These are phyloP conservation scores for Leptographium procerum DNA, from an alignment of 2,329 filamentous ascomycete species.

Conservation along the genomic window DNA sequence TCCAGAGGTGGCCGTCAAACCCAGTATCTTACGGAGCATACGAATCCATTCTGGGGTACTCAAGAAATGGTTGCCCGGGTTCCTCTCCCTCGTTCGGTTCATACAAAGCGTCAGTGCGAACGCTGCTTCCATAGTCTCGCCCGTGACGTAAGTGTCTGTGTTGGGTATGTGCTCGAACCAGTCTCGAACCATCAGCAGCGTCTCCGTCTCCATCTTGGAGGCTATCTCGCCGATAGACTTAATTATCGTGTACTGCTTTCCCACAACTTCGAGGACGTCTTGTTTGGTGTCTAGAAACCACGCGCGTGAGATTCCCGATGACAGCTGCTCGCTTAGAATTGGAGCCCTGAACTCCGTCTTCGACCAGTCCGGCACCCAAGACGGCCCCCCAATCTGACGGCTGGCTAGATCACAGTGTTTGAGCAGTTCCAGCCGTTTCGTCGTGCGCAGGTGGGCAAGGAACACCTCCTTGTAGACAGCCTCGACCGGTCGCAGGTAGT, in stretches of 20 bases:
- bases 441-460: not conserved
- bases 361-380: conserved; percentile 1
- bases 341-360: not conserved
- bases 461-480: not conserved
- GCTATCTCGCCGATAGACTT: not conserved
- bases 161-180: not conserved
- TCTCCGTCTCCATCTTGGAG: not conserved
- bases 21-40: not conserved
- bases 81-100: not conserved
- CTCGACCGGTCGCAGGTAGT: conserved; percentile 1
- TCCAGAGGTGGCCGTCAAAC: not conserved
- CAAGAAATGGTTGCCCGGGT: not conserved
- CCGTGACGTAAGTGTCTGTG: not conserved
- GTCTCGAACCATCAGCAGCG: conserved; percentile 1
- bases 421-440: not conserved
- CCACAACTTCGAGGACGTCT: not conserved
- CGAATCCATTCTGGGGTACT: not conserved
- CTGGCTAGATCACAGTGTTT: not conserved
- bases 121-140: conserved; percentile 1
- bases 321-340: conserved; percentile 3
- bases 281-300: not conserved
- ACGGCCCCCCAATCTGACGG: not conserved
- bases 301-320: not conserved
- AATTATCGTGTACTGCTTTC: not conserved
- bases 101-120: conserved; percentile 3